Evolutionary conservation across 2,329 filamentous ascomycete species (phyloP).

Genomic region (Stachybotrys chlorohalonatus): DNA sequence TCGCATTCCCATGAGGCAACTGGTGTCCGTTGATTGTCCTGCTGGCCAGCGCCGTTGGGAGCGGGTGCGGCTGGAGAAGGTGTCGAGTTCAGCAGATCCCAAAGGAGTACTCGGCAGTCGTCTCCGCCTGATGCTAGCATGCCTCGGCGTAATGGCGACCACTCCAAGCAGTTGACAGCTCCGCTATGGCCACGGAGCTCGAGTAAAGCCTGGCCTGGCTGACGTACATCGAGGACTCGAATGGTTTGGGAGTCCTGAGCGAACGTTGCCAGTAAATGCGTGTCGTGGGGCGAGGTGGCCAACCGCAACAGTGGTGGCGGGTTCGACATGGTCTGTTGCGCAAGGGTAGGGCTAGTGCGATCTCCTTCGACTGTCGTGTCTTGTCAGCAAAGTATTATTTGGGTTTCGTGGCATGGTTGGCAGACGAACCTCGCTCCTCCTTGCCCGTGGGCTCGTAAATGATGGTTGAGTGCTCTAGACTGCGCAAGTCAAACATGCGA

Average conservation of each 20-base stretch:
- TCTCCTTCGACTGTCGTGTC: constrained; percentile 36
- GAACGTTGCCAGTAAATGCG: constrained; percentile 93
- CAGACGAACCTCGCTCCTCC: constrained; percentile 54
- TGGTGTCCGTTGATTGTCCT: constrained; percentile 55
- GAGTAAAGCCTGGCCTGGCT: constrained; percentile 88
- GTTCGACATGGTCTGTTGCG: constrained; percentile 68
- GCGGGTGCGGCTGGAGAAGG: constrained; percentile 30
- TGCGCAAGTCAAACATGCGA: constrained; percentile 95
- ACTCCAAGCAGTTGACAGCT: constrained; percentile 86
- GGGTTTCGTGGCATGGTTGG: background rate
- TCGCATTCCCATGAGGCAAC: constrained; percentile 77
- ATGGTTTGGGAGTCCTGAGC: constrained; percentile 88
- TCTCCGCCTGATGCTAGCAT: constrained; percentile 87
- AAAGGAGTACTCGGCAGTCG: constrained; percentile 83
- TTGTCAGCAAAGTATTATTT: constrained; percentile 25
- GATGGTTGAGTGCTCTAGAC: constrained; percentile 94
- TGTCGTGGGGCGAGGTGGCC: constrained; percentile 88
- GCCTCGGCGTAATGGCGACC: constrained; percentile 80
- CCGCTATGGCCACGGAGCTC: constrained; percentile 86
- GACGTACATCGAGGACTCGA: constrained; percentile 89
- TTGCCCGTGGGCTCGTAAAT: constrained; percentile 97
- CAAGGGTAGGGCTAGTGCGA: constrained; percentile 64
- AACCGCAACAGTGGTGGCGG: constrained; percentile 71
- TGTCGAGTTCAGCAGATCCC: constrained; percentile 72
- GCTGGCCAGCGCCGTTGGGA: constrained; percentile 39